Conservation (phyloP, 306 rosid genomes). For the Fragaria vesca region DNA sequence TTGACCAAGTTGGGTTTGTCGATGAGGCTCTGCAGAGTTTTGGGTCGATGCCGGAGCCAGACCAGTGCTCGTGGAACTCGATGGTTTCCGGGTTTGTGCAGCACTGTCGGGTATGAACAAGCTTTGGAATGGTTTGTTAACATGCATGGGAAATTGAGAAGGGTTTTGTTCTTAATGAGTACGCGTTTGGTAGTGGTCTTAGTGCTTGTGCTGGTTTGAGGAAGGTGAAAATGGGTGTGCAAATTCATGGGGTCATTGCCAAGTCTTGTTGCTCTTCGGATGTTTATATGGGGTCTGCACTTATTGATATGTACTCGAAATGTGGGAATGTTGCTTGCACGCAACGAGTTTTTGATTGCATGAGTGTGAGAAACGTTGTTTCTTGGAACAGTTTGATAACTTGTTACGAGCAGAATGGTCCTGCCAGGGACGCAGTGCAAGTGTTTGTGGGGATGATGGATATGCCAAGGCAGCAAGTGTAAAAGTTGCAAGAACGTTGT, state of each 20-base stretch:
- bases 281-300: slow-evolving; percentile 35
- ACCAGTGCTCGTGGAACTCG: slow-evolving; percentile 33
- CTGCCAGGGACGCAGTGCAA: slow-evolving; percentile 18
- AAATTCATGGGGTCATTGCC: slow-evolving; percentile 20
- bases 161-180: slow-evolving; percentile 25
- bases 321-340: slow-evolving; percentile 17
- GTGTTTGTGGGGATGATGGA: slow-evolving; percentile 28
- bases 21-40: slow-evolving; percentile 27
- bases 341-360: slow-evolving; percentile 26
- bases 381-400: slow-evolving; percentile 36
- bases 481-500: slow-evolving; percentile 26
- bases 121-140: not conserved
- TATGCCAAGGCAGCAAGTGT: slow-evolving; percentile 26
- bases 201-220: slow-evolving; percentile 29
- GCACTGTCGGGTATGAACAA: too few species aligned
- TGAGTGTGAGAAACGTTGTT: slow-evolving; percentile 26
- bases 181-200: slow-evolving; percentile 27
- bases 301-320: slow-evolving; percentile 34
- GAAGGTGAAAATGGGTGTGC: slow-evolving; percentile 24
- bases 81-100: slow-evolving; percentile 22
- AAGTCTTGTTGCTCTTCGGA: slow-evolving; percentile 24
- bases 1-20: slow-evolving; percentile 20
- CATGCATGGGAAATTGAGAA: slow-evolving; percentile 18
- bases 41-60: slow-evolving; percentile 14
- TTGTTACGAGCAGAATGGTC: slow-evolving; percentile 38